These are phyloP conservation scores for Didymosphaeria variabile DNA, from an alignment of 2,329 filamentous ascomycete species.

Conservation along the genomic window DNA sequence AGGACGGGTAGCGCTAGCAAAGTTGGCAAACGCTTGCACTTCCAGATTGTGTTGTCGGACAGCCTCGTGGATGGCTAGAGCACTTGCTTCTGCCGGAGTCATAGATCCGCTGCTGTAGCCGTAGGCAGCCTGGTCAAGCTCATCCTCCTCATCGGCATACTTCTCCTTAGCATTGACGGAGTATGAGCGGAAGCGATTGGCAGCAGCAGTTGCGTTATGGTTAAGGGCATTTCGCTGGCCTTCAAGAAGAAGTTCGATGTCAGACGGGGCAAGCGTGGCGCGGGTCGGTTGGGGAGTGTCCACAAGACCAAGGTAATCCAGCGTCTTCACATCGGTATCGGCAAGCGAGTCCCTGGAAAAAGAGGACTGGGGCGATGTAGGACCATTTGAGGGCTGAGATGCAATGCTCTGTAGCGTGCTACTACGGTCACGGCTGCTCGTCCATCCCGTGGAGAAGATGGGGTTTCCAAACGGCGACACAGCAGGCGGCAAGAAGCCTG, in stretches of 20 bases:
- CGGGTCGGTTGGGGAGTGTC: conserved; percentile 87
- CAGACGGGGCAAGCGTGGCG: conserved; percentile 73
- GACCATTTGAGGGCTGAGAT: conserved; percentile 86
- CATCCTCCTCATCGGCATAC: conserved; percentile 88
- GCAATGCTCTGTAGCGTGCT: conserved; percentile 90
- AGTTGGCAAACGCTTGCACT: conserved; percentile 89
- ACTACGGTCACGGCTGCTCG: conserved; percentile 79
- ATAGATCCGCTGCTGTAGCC: conserved; percentile 67
- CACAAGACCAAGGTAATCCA: conserved; percentile 94
- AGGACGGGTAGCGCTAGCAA: conserved; percentile 82
- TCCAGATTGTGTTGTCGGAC: conserved; percentile 94
- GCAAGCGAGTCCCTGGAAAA: conserved; percentile 85
- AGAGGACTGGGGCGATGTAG: conserved; percentile 84
- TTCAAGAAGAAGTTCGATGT: conserved; percentile 59
- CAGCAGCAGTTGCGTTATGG: conserved; percentile 71
- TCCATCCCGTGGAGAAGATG: conserved; percentile 88
- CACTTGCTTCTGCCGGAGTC: conserved; percentile 68
- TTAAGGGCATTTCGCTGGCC: conserved; percentile 65
- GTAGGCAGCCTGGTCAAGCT: conserved; percentile 67
- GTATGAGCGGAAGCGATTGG: conserved; percentile 93
- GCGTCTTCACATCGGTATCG: conserved; percentile 88
- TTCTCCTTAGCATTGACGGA: conserved; percentile 99
- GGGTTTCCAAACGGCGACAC: conserved; percentile 82
- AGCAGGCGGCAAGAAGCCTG: conserved; percentile 68
- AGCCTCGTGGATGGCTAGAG: conserved; percentile 70